These are phyloP conservation scores for Malus hybrid DNA, from an alignment of 331 rosid genomes.

Conservation along the genomic window DNA sequence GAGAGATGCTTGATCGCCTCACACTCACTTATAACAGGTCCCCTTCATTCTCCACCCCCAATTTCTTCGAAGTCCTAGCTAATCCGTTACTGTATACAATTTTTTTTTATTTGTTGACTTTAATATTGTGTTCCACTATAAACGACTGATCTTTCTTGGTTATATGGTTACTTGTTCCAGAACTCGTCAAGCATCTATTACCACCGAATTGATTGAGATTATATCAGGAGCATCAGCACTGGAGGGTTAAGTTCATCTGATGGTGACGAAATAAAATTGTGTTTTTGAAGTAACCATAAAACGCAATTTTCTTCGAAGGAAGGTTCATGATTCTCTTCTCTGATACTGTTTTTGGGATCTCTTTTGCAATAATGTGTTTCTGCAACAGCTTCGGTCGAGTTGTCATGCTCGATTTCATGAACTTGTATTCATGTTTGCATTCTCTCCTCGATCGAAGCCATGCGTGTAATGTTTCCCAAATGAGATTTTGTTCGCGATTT, in stretches of 20 bases:
- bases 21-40: constrained; percentile 93
- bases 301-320: no score
- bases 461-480: not conserved
- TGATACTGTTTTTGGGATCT: not conserved
- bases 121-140: not conserved
- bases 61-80: not conserved
- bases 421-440: not conserved
- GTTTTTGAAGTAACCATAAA: constrained; percentile 13
- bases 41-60: constrained; percentile 2
- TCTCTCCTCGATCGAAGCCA: not conserved
- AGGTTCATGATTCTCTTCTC: not conserved
- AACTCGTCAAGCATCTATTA: constrained; percentile 98
- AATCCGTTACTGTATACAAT: not conserved
- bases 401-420: not conserved
- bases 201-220: constrained; percentile 94
- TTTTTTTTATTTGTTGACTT: not conserved
- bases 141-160: constrained; percentile 23
- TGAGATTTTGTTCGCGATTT: not conserved
- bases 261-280: constrained; percentile 36
- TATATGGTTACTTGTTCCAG: constrained; percentile 33
- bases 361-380: not conserved
- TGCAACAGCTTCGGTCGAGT: not conserved
- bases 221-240: constrained; percentile 98
- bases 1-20: constrained; percentile 98
- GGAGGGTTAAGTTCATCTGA: constrained; percentile 43